Conservation (phyloP, 306 rosid species). For the Glycyrrhiza uralensis region DNA sequence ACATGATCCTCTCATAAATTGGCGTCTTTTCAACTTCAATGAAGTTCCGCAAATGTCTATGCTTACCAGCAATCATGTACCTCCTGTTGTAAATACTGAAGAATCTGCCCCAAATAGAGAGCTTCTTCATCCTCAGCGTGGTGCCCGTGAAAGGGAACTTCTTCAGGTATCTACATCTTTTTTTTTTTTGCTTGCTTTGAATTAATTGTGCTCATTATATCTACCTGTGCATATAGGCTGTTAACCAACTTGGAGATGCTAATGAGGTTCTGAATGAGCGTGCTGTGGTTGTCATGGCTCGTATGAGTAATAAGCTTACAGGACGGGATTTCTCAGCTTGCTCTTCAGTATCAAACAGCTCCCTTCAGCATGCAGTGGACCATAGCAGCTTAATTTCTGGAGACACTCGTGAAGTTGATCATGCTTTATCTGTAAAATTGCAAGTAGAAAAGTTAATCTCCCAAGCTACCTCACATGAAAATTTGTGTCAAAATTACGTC, state of each 20-base stretch:
- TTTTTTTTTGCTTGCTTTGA: constrained; percentile 20
- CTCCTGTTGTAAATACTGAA: constrained; percentile 74
- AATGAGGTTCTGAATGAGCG: constrained; percentile 97
- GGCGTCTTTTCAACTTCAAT: constrained; percentile 99
- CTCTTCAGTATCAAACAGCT: constrained; percentile 53
- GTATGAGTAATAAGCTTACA: constrained; percentile 93
- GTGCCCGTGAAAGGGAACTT: constrained; percentile 95
- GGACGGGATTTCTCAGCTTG: constrained; percentile 88
- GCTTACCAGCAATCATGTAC: constrained; percentile 58
- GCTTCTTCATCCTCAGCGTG: constrained; percentile 90
- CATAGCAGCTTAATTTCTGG: constrained; percentile 70
- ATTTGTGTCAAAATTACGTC: constrained; percentile 93
- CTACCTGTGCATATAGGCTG: constrained; percentile 58
- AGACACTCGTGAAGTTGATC: constrained; percentile 85
- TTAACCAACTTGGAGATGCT: constrained; percentile 97
- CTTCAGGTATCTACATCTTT: constrained; percentile 66
- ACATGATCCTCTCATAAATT: constrained; percentile 95
- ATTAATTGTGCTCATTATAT: constrained; percentile 31
- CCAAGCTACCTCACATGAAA: constrained; percentile 87
- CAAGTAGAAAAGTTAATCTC: constrained; percentile 87
- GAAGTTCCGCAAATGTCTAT: constrained; percentile 95
- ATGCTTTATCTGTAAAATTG: constrained; percentile 76
- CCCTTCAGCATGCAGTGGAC: constrained; percentile 62
- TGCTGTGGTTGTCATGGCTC: constrained; percentile 96
- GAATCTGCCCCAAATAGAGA: constrained; percentile 69